Evolutionary conservation across 2,329 filamentous ascomycete species (phyloP).

Genomic region (Botrytis squamosa): DNA sequence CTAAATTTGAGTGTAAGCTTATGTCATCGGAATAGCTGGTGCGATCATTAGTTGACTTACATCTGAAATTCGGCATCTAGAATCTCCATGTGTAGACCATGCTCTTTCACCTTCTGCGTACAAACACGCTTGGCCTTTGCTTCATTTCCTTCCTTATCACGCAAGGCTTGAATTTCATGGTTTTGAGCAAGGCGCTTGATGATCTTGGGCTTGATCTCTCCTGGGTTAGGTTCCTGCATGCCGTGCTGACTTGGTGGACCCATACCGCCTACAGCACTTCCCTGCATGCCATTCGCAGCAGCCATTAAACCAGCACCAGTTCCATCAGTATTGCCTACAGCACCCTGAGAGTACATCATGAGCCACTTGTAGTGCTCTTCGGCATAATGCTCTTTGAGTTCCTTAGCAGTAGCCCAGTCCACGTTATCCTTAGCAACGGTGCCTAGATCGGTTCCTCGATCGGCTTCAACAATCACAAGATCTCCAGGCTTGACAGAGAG

Average conservation of each 20-base stretch:
- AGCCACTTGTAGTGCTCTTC: constrained; percentile 98
- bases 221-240: constrained; percentile 66
- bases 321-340: constrained; percentile 59
- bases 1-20: constrained; percentile 46
- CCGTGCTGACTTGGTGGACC: constrained; percentile 72
- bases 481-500: constrained; percentile 88
- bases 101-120: constrained; percentile 94
- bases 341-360: constrained; percentile 95
- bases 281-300: constrained; percentile 61
- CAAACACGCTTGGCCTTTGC: constrained; percentile 96
- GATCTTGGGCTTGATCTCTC: constrained; percentile 89
- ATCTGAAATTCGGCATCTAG: constrained; percentile 98
- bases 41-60: constrained; percentile 55
- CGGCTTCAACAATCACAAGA: constrained; percentile 94
- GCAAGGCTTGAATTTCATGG: constrained; percentile 83
- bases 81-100: constrained; percentile 96
- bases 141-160: constrained; percentile 96
- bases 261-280: constrained; percentile 75
- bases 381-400: constrained; percentile 84
- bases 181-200: constrained; percentile 92
- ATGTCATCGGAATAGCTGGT: not conserved
- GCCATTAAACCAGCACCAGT: constrained; percentile 62
- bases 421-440: constrained; percentile 88
- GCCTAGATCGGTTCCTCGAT: constrained; percentile 91
- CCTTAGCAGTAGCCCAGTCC: constrained; percentile 82